phyloP scores from a whole-genome alignment of 176 grass and related monocot species.

The Sorghum bicolor region DNA sequence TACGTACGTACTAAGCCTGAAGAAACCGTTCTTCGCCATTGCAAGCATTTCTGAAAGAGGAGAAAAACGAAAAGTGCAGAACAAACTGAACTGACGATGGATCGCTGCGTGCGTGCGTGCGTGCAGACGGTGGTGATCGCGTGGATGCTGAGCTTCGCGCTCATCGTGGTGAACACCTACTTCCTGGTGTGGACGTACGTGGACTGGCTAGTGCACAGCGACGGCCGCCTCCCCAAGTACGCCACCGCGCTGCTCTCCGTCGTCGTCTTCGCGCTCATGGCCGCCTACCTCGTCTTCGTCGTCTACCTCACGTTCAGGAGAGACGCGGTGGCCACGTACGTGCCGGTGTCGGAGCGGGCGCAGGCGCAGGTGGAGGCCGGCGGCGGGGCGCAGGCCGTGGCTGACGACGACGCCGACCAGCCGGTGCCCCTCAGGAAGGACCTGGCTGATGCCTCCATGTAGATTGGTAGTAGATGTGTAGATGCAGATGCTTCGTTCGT shows the following conservation, averaged over 20 bases:
- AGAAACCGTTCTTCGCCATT: neutral
- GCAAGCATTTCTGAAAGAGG: neutral
- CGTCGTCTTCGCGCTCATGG: conserved; percentile 36
- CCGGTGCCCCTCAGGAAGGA: conserved; percentile 45
- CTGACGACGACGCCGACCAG: neutral
- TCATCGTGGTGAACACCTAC: conserved; percentile 61
- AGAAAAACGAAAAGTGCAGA: too few relatives aligned
- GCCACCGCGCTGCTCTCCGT: conserved; percentile 28
- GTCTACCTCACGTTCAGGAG: conserved; percentile 64
- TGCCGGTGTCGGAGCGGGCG: conserved; percentile 16
- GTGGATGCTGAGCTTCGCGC: conserved; percentile 37
- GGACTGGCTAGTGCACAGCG: conserved; percentile 45
- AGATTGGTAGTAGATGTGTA: neutral
- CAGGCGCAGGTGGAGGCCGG: conserved; percentile 31
- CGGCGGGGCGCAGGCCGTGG: neutral
- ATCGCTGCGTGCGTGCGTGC: conserved; percentile 20
- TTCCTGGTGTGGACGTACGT: conserved; percentile 57
- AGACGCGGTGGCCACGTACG: conserved; percentile 41
- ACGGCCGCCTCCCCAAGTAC: conserved; percentile 30
- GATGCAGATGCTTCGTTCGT: neutral
- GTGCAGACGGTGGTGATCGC: conserved; percentile 41
- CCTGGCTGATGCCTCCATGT: conserved; percentile 26
- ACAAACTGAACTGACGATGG: too few relatives aligned
- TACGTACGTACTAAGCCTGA: conserved; percentile 23
- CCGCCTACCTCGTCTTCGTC: conserved; percentile 37